phyloP scores from a whole-genome alignment of 352 stramenopile species.

The Phytopythium helicoides region DNA sequence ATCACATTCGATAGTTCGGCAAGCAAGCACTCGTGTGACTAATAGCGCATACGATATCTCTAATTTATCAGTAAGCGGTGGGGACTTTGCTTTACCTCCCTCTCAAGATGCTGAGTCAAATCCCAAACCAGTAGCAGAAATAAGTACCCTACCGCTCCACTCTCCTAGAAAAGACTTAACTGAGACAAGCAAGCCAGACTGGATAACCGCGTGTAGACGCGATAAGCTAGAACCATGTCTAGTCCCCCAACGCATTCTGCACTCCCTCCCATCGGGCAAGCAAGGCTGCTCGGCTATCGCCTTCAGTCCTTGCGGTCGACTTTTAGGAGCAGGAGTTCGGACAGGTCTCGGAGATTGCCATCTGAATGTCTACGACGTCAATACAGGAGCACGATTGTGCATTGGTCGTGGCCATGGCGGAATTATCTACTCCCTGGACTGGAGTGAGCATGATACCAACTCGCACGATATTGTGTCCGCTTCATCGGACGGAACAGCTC shows the following conservation, averaged over 20 bases:
- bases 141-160: too few species aligned
- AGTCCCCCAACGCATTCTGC: slow-evolving; percentile 52
- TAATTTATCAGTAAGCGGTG: too few species aligned
- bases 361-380: slow-evolving; percentile 46
- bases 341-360: slow-evolving; percentile 31
- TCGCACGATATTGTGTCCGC: slow-evolving; percentile 31
- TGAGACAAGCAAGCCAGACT: neutral
- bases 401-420: slow-evolving; percentile 42
- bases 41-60: too few species aligned
- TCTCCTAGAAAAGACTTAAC: neutral
- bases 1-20: too few species aligned
- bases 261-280: slow-evolving; percentile 48
- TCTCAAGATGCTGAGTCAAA: neutral
- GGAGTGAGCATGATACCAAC: too few species aligned
- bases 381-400: slow-evolving; percentile 30
- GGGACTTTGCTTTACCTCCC: too few species aligned
- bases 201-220: slow-evolving; percentile 22
- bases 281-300: slow-evolving; percentile 53
- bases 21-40: neutral
- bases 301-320: slow-evolving; percentile 58
- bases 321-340: slow-evolving; percentile 46
- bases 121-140: neutral
- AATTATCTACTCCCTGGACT: slow-evolving; percentile 64
- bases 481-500: slow-evolving; percentile 56
- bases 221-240: slow-evolving; percentile 42